Evolutionary conservation across 2,329 filamentous ascomycete genomes (phyloP), one percentile per base, ranked within the genome.

Genomic region (Venturiaceae sp.): DNA sequence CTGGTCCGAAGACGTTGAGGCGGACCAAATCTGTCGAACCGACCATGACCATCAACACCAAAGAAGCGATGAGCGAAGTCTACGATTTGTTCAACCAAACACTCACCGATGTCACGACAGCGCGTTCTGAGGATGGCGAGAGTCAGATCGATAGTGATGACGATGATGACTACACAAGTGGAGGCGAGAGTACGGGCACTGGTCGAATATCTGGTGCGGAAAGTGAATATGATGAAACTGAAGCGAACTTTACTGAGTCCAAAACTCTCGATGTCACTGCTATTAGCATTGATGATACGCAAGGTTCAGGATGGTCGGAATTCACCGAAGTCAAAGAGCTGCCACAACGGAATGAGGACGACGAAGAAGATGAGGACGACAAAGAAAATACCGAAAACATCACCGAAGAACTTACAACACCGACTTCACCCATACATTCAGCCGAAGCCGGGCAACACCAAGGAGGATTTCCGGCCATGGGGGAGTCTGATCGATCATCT

Each of bases 31-130:
- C 79, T 11, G 74, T 78, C 36, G 92, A 97, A 71, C 89, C 92
- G n/a, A 99, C 94, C 1, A 96, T 99, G 92, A 99, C 94, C 0
- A 83, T 99, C 63, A 91, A 97, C 68, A 99, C 94, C 13, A 89
- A 84, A 65, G 92, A 94, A 63, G 94, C 94, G 4, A 96, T 92
- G 62, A 92, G 97, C 65, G 94, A 99, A 65, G 96, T 99, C 56
- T 97, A 97, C 67, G 91, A 91, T 60, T 90, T 99, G 53, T 99
- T 97, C 74, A 97, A 94, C 67, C 88, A 94, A 60, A 92, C 94
- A 1, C 71, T 92, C 36, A 80, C 75, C 58, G 66, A 64, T 34
- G 72, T 73, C 19, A 81, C 78, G 26, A 78, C 79, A 2, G 84
- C 90, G 14, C 85, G 86, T 59, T 84, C 87, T 50, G 88, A 78